Conservation (phyloP, 2,329 filamentous ascomycete species). For the Colletotrichum higginsianum region DNA sequence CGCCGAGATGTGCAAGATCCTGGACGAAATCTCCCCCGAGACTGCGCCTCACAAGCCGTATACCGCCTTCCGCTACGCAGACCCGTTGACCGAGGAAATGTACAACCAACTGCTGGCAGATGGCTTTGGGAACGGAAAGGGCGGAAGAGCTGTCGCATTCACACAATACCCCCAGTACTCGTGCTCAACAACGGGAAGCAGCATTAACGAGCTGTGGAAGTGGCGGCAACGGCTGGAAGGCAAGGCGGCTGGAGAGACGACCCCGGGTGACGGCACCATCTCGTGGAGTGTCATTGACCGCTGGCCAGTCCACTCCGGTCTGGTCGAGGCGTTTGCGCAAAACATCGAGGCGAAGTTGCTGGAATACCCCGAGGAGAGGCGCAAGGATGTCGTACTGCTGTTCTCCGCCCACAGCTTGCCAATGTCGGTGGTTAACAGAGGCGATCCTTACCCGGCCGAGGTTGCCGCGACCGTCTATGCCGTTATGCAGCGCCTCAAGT, state of each 20-base stretch:
- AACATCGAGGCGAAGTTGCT: slow-evolving; percentile 90
- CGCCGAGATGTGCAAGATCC: slow-evolving; percentile 95
- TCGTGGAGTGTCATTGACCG: slow-evolving; percentile 98
- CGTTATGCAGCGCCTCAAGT: slow-evolving; percentile 92
- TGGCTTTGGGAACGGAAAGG: slow-evolving; percentile 89
- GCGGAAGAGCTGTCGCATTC: slow-evolving; percentile 95
- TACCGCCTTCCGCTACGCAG: slow-evolving; percentile 95
- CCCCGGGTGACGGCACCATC: slow-evolving; percentile 77
- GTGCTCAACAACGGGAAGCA: slow-evolving; percentile 96
- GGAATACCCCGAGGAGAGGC: slow-evolving; percentile 85
- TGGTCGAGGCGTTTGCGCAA: slow-evolving; percentile 92
- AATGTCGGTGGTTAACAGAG: slow-evolving; percentile 97
- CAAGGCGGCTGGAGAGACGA: slow-evolving; percentile 70
- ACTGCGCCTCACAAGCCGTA: slow-evolving; percentile 98
- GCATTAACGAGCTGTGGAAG: slow-evolving; percentile 97
- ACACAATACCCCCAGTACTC: slow-evolving; percentile 99
- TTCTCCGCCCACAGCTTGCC: slow-evolving; percentile 97
- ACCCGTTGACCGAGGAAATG: slow-evolving; percentile 94
- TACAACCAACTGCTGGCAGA: slow-evolving; percentile 87
- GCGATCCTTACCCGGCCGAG: slow-evolving; percentile 95
- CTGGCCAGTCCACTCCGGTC: slow-evolving; percentile 92
- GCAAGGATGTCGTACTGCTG: slow-evolving; percentile 86
- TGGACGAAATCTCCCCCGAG: slow-evolving; percentile 91
- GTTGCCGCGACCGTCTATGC: slow-evolving; percentile 96
- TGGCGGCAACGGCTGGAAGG: slow-evolving; percentile 92